These are phyloP conservation scores for Truncatella angustata DNA, from an alignment of 2,329 filamentous ascomycete species.

Conservation along the genomic window DNA sequence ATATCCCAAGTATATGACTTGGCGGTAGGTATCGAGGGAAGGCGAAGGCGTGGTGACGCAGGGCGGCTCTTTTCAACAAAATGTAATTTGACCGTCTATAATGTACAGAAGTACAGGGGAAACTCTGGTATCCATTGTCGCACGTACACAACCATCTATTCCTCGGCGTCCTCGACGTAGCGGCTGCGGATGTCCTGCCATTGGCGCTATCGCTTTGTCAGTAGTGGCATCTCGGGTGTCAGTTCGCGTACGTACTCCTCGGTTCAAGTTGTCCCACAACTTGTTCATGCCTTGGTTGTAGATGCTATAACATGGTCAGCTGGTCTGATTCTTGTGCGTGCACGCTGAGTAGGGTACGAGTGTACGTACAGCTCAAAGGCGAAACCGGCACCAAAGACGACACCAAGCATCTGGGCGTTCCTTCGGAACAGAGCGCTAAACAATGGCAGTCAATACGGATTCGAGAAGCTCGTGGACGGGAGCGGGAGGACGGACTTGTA, in stretches of 20 bases:
- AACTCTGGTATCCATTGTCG: constrained; percentile 5
- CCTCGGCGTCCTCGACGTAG: constrained; percentile 73
- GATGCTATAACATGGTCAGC: constrained; percentile 55
- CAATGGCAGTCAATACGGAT: constrained; percentile 20
- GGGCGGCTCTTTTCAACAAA: background rate
- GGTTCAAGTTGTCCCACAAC: constrained; percentile 89
- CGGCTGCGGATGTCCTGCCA: constrained; percentile 98
- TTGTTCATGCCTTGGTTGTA: constrained; percentile 81
- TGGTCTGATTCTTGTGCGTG: constrained; percentile 9
- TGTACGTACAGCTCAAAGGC: constrained; percentile 84
- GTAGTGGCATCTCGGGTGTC: constrained; percentile 15
- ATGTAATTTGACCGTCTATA: constrained; percentile 18
- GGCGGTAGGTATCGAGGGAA: background rate
- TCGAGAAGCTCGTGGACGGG: constrained; percentile 11
- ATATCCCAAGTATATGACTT: too few relatives aligned
- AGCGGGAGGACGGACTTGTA: constrained; percentile 56
- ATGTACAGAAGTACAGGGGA: constrained; percentile 21
- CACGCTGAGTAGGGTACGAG: too few relatives aligned
- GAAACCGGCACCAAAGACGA: constrained; percentile 86
- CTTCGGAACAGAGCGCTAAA: constrained; percentile 77
- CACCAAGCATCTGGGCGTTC: constrained; percentile 84
- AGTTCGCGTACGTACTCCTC: constrained; percentile 68
- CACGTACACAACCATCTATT: constrained; percentile 32
- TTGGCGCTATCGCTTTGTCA: constrained; percentile 70
- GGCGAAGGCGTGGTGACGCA: background rate